Evolutionary conservation across 495 filamentous ascomycete genomes (phyloP).

Genomic region (Terfezia claveryi): DNA sequence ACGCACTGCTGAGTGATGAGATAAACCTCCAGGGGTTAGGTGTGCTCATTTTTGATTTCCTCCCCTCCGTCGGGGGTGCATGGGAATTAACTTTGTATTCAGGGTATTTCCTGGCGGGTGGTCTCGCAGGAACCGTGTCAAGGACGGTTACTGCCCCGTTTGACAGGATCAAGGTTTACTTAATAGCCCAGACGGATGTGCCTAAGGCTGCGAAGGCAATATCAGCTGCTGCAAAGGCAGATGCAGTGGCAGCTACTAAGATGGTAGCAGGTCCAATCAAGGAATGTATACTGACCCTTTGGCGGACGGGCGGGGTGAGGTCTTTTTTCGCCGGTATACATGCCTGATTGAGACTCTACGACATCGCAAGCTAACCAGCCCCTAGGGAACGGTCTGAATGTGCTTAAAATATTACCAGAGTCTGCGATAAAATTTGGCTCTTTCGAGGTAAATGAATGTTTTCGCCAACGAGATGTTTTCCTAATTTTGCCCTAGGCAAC

Average conservation of each 20-base stretch:
- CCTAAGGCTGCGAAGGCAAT: slow-evolving; percentile 28
- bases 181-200: slow-evolving; percentile 69
- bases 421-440: slow-evolving; percentile 93
- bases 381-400: slow-evolving; percentile 84
- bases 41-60: slow-evolving; percentile 59
- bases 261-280: slow-evolving; percentile 44
- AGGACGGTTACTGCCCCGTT: slow-evolving; percentile 85
- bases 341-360: slow-evolving; percentile 16
- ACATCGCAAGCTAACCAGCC: too few species aligned
- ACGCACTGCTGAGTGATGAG: slow-evolving; percentile 77
- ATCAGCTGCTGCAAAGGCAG: slow-evolving; percentile 47
- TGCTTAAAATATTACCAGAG: slow-evolving; percentile 93
- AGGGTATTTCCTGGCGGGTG: slow-evolving; percentile 96
- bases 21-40: slow-evolving; percentile 67
- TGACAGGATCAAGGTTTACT: slow-evolving; percentile 90
- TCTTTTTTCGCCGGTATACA: slow-evolving; percentile 82
- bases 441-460: slow-evolving; percentile 39
- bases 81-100: slow-evolving; percentile 42
- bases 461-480: too few species aligned
- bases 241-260: slow-evolving; percentile 33
- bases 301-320: slow-evolving; percentile 67
- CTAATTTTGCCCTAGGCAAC: slow-evolving; percentile 34
- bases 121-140: slow-evolving; percentile 74
- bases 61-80: slow-evolving; percentile 30
- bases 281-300: slow-evolving; percentile 51